Evolutionary conservation across 2,329 filamentous ascomycete species (phyloP), one percentile per base, ranked within the genome.

Genomic region (Gaeumannomyces tritici): DNA sequence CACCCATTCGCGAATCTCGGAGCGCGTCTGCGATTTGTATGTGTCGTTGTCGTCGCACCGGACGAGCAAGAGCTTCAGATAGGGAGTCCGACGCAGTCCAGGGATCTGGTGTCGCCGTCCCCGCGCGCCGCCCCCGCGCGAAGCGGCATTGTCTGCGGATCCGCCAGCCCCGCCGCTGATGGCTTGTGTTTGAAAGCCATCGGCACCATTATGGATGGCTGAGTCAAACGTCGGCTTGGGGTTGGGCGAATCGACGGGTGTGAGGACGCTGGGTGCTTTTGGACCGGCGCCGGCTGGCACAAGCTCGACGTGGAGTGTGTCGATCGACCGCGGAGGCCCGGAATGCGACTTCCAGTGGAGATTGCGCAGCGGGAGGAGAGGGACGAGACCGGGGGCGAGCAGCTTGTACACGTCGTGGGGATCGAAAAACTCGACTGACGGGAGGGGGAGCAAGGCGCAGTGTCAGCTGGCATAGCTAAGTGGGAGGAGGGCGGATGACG

Each of bases 321-420:
- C 89, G 73, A 99, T 99, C 18, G 95, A 97, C 67, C 95, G 89
- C 47, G 98, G 79, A 2, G 95, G 95, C 0, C 95, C 89, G 31
- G 89, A 89, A 65, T 96, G 91, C 18, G 95, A 96, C 74, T 98
- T 96, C 95, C 95, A 99, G 72, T 98, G 91, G 57, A 99, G 85
- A 70, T 98, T 96, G 66, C 88, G 89, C 51, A 99, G 81, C 42
- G 95, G 95, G 0, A 98, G 82, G 62, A 90, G 89, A 55, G 89
- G 81, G 55, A 89, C 81, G 63, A 99, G 80, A 63, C 93, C 87
- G 3, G 90, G 86, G 13, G 89, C 88, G 56, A 98, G 80, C 61
- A 93, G 83, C 64, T 90, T 87, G 76, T 93, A 98, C 66, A 98
- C 84, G 70, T 90, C 88, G 72, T 91, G 89, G 61, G 95, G 93